Base-by-base conservation (phyloP, 106 monocot genomes). In the Dendrobium catenatum region DNA sequence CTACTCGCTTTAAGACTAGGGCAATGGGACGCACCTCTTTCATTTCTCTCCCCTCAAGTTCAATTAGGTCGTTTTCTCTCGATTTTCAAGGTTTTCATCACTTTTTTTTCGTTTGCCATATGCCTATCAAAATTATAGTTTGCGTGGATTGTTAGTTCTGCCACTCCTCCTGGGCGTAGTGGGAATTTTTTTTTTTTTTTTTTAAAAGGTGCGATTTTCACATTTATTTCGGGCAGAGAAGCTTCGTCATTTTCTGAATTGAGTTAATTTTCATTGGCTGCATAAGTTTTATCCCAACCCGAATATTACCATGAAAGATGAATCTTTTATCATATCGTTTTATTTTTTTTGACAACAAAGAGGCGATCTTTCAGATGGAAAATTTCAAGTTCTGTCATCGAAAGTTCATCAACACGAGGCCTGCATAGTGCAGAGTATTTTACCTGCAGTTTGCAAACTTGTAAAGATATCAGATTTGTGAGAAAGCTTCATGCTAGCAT, bases 401-500 rank as follows among this genome's bases (percentile, higher is more conserved):
- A 72, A 54, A 37, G 40, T 18, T 73, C 64, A n/a, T 40, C 9
- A 66, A 68, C 17, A 8, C 10, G 22, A 20, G n/a, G 31, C 42
- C 20, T 76, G 18, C 10, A 20, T 85, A 58, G 16, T 33, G 68
- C 67, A 13, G 85, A 81, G 31, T 67, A 41, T 7, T 78, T 89
- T 86, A 79, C 79, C 83, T 67, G 46, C 11, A 51, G 19, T 75
- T 77, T 93, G 73, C 78, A 82, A 59, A 43, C 22, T 9, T 86
- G 86, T 73, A 11, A 68, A 59, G 89, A 90, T 83, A 42, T 86
- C 46, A 79, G 42, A 73, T 83, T 74, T 16, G 67, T 90, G 6
- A 84, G 79, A 78, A 88, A 83, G 81, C 27, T 79, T 54, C 92
- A 93, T 85, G 86, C 86, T 22, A 73, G 76, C 76, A 79, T 88